A percentile compares a stretch with the other conserved stretches of the same genome.
These are phyloP conservation scores for Penicillium brevicompactum DNA, from an alignment of 2,329 filamentous ascomycete genomes.

Conservation along the genomic window DNA sequence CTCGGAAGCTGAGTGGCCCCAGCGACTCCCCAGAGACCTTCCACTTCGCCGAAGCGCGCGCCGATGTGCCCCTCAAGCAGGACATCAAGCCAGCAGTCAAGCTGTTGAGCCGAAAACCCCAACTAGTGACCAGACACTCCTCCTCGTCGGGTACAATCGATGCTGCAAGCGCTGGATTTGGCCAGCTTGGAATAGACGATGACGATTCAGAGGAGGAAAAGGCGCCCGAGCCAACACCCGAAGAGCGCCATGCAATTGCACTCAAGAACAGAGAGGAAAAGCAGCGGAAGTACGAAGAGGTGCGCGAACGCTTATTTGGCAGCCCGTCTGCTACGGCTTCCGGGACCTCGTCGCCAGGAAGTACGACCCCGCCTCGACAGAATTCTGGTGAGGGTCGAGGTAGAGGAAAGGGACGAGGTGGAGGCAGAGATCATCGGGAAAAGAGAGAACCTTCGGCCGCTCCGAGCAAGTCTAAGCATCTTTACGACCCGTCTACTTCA, in stretches of 20 bases:
- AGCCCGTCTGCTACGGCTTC: conserved; percentile 50
- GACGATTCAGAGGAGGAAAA: conserved; percentile 70
- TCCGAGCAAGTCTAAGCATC: conserved; percentile 53
- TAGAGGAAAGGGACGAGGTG: conserved; percentile 54
- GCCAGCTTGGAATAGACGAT: conserved; percentile 54
- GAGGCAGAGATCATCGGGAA: conserved; percentile 47
- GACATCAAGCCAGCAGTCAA: conserved; percentile 82
- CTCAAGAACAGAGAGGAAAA: conserved; percentile 84
- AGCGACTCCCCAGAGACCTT: conserved; percentile 75
- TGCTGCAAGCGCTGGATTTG: conserved; percentile 46
- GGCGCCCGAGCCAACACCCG: conserved; percentile 66
- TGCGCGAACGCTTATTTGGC: conserved; percentile 83
- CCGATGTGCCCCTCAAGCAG: conserved; percentile 64
- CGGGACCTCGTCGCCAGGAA: conserved; percentile 64
- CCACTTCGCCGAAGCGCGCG: conserved; percentile 71
- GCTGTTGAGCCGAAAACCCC: conserved; percentile 81
- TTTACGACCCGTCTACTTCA: conserved; percentile 77
- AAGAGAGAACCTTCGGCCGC: conserved; percentile 45
- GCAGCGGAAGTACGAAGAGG: conserved; percentile 86
- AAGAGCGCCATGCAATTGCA: conserved; percentile 77
- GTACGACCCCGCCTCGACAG: conserved; percentile 60
- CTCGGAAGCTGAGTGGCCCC: conserved; percentile 8
- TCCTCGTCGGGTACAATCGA: conserved; percentile 40
- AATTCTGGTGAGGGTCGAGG: conserved; percentile 36
- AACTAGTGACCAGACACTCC: conserved; percentile 62